Percentiles rank a stretch among this genome's conserved stretches.
Evolutionary conservation across 208 protist species (phyloP).

Genomic region (Leishmania major): DNA sequence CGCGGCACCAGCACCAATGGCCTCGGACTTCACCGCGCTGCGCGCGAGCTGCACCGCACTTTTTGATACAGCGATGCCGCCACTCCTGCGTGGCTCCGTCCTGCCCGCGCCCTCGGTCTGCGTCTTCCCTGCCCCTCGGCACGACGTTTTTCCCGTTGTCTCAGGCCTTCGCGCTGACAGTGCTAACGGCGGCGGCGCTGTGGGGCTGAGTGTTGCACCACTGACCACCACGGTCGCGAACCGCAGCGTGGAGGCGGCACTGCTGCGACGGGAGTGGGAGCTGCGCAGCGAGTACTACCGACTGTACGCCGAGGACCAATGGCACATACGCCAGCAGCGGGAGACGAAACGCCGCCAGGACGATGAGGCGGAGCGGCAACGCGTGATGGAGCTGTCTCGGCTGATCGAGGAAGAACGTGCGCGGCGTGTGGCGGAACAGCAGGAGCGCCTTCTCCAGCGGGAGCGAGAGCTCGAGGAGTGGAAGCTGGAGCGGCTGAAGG

Average conservation of each 20-base stretch:
- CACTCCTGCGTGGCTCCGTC: conserved; percentile 30
- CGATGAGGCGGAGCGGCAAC: conserved; percentile 59
- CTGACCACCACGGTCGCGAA: not conserved
- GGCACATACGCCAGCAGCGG: conserved; percentile 35
- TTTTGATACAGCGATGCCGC: conserved; percentile 68
- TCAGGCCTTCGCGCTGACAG: conserved; percentile 4
- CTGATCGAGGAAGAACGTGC: conserved; percentile 63
- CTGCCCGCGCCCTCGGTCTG: not conserved
- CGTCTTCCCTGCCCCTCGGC: conserved; percentile 13
- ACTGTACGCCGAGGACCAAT: conserved; percentile 54
- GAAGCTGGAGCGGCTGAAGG: conserved; percentile 67
- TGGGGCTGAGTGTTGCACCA: not conserved
- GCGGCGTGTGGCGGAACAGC: conserved; percentile 66
- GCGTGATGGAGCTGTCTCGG: conserved; percentile 50
- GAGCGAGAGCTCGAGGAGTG: conserved; percentile 86
- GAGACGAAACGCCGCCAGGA: conserved; percentile 47
- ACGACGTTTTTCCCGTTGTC: not conserved
- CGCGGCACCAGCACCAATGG: conserved; percentile 5
- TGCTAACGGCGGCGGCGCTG: not conserved
- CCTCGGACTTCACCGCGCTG: conserved; percentile 35
- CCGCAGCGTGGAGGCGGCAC: conserved; percentile 44
- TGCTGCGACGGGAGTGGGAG: conserved; percentile 70
- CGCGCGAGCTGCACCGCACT: conserved; percentile 31
- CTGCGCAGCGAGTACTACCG: conserved; percentile 69
- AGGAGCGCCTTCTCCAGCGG: conserved; percentile 66